Evolutionary conservation across 768 basidiomycete genomes (phyloP).

Genomic region (Hygrophorus pudorinus): DNA sequence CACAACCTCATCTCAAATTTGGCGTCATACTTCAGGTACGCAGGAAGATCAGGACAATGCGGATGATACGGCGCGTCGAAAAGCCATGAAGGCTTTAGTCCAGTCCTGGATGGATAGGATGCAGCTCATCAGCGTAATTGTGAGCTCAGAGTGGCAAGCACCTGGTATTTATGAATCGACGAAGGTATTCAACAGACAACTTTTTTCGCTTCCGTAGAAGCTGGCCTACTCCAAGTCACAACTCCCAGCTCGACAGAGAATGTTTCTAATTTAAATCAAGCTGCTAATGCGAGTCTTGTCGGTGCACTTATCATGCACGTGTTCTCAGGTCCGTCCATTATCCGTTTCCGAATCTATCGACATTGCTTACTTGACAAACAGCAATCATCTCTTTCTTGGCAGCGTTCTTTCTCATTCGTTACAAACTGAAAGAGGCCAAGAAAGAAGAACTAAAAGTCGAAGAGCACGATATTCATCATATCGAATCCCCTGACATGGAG

Average conservation of each 20-base stretch:
- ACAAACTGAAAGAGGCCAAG: constrained; percentile 46
- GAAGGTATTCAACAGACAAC: constrained; percentile 33
- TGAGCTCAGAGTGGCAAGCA: constrained; percentile 17
- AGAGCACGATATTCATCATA: too few relatives aligned
- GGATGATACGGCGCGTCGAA: constrained; percentile 35
- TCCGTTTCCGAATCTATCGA: too few relatives aligned
- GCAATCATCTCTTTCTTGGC: constrained; percentile 35
- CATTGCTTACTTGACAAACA: background rate
- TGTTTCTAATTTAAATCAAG: constrained; percentile 15
- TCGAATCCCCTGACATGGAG: too few relatives aligned
- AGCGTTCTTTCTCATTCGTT: constrained; percentile 45
- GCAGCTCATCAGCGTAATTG: constrained; percentile 51
- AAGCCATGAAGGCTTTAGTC: constrained; percentile 41
- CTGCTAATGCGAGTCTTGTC: constrained; percentile 36
- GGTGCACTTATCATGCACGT: constrained; percentile 47
- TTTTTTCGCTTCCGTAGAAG: constrained; percentile 52
- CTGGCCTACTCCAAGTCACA: constrained; percentile 38
- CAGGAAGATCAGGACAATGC: constrained; percentile 39
- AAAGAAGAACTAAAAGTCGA: too few relatives aligned
- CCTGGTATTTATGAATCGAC: constrained; percentile 2
- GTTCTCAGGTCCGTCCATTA: constrained; percentile 36
- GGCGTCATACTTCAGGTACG: constrained; percentile 10
- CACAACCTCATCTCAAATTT: background rate
- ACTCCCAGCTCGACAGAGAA: constrained; percentile 18
- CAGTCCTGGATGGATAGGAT: constrained; percentile 55